Conservation (phyloP, 176 grass and related monocot species). For the Phyllostachys edulis region DNA sequence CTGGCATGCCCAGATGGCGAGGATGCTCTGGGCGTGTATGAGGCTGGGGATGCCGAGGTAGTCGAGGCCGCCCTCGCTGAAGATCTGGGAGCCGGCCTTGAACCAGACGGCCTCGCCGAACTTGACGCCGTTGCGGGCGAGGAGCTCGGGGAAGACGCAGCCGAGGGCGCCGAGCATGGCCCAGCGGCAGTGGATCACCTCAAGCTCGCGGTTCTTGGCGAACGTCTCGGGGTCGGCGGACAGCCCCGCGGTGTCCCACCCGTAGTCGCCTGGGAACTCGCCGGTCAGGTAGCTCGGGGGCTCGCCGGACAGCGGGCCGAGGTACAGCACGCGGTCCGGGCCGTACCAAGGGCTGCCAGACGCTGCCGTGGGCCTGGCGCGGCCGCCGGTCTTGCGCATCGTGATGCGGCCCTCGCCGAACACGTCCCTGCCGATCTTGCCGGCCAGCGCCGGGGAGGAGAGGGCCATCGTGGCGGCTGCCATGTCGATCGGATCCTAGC, state of each 20-base stretch:
- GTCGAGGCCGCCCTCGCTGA: constrained; percentile 58
- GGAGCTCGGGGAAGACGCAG: constrained; percentile 62
- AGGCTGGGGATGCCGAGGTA: constrained; percentile 68
- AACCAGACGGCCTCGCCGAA: constrained; percentile 77
- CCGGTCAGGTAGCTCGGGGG: constrained; percentile 54
- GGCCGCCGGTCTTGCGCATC: constrained; percentile 51
- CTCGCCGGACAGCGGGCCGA: constrained; percentile 41
- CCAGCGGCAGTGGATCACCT: constrained; percentile 25
- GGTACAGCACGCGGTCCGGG: constrained; percentile 50
- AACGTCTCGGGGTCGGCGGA: too few relatives aligned
- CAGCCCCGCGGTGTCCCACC: too few relatives aligned
- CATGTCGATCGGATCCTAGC: constrained; percentile 38
- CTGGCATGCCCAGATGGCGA: constrained; percentile 65
- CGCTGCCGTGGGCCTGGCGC: constrained; percentile 10
- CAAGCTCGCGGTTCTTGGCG: too few relatives aligned
- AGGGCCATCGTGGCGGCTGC: constrained; percentile 52
- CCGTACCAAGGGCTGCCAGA: constrained; percentile 61
- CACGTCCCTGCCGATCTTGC: constrained; percentile 31
- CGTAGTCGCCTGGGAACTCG: too few relatives aligned
- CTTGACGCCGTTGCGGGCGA: constrained; percentile 55
- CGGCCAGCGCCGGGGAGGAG: constrained; percentile 38
- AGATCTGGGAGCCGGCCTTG: constrained; percentile 65
- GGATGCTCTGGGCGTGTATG: constrained; percentile 64
- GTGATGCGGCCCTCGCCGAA: constrained; percentile 57
- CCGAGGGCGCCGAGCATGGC: constrained; percentile 63